phyloP scores from a whole-genome alignment of 2,329 filamentous ascomycete species.

The Bisporella sp. region DNA sequence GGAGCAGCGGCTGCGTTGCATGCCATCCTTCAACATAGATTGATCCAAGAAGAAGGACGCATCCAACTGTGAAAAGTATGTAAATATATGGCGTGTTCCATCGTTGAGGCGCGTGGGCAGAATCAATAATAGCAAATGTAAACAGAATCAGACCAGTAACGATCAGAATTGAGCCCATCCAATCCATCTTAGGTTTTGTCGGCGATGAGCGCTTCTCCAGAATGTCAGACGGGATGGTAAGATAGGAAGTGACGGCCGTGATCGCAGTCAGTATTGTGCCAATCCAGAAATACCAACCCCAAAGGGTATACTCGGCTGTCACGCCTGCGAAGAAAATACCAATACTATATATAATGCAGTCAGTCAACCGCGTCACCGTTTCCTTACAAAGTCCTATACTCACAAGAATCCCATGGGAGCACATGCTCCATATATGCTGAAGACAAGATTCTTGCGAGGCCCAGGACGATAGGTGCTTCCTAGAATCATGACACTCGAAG shows the following conservation, averaged over 20 bases:
- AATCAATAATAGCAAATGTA: conserved; percentile 67
- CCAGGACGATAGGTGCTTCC: conserved; percentile 60
- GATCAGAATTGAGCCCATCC: conserved; percentile 51
- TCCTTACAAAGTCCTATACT: neutral
- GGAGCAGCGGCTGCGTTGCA: conserved; percentile 58
- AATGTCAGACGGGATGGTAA: conserved; percentile 43
- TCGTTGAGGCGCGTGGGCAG: conserved; percentile 56
- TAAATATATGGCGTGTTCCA: conserved; percentile 67
- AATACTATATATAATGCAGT: conserved; percentile 30
- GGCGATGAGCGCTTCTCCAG: conserved; percentile 25
- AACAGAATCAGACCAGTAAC: conserved; percentile 58
- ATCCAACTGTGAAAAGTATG: conserved; percentile 53
- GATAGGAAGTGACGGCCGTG: conserved; percentile 38
- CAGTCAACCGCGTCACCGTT: conserved; percentile 29
- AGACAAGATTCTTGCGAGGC: conserved; percentile 60
- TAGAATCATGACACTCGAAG: conserved; percentile 59
- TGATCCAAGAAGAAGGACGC: conserved; percentile 48
- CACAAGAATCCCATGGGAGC: conserved; percentile 47
- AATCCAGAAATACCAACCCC: conserved; percentile 65
- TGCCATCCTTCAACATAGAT: conserved; percentile 70
- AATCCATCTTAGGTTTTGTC: conserved; percentile 56
- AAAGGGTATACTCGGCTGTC: conserved; percentile 48
- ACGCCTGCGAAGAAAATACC: conserved; percentile 62
- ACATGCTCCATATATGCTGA: conserved; percentile 48
- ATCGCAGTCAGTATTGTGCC: conserved; percentile 45